Evolutionary conservation across 2,329 filamentous ascomycete genomes (phyloP).

Genomic region (Pestalotiopsis sp.): DNA sequence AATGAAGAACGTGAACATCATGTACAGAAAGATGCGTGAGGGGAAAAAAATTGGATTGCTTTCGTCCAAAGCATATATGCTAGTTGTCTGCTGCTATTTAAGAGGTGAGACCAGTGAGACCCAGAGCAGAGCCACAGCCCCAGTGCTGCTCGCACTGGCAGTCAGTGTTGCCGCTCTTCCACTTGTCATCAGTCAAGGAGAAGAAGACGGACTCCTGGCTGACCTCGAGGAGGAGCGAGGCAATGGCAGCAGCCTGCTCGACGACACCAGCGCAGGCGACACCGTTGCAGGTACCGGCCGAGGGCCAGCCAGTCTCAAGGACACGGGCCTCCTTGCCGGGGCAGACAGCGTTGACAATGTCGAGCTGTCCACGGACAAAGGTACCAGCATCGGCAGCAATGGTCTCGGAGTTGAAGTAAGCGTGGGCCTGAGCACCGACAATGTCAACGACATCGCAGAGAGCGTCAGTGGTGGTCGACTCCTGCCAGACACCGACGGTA

Average conservation of each 20-base stretch:
- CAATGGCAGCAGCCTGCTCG: slow-evolving; percentile 75
- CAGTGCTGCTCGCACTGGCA: slow-evolving; percentile 81
- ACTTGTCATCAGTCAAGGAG: slow-evolving; percentile 76
- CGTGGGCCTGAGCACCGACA: slow-evolving; percentile 84
- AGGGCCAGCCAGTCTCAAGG: slow-evolving; percentile 92
- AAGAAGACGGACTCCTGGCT: slow-evolving; percentile 79
- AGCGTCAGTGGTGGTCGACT: slow-evolving; percentile 53
- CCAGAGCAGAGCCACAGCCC: slow-evolving; percentile 64
- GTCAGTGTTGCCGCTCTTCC: slow-evolving; percentile 70
- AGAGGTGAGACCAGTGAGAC: neutral
- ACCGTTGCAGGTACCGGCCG: slow-evolving; percentile 69
- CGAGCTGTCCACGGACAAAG: slow-evolving; percentile 76
- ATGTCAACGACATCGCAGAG: slow-evolving; percentile 79
- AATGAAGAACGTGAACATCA: slow-evolving; percentile 15
- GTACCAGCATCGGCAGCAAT: slow-evolving; percentile 67
- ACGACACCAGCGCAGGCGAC: slow-evolving; percentile 65
- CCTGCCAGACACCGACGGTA: slow-evolving; percentile 77
- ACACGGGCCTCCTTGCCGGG: slow-evolving; percentile 73
- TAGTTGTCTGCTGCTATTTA: slow-evolving; percentile 10
- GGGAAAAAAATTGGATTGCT: neutral
- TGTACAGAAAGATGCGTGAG: slow-evolving; percentile 16
- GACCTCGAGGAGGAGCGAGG: slow-evolving; percentile 65
- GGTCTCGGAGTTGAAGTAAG: slow-evolving; percentile 84
- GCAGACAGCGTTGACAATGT: slow-evolving; percentile 72
- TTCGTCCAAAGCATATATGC: neutral